A percentile compares a stretch with the other conserved stretches of the same genome.
phyloP scores from a whole-genome alignment of 2,329 filamentous ascomycete genomes.

The Uncinocarpus reesii region DNA sequence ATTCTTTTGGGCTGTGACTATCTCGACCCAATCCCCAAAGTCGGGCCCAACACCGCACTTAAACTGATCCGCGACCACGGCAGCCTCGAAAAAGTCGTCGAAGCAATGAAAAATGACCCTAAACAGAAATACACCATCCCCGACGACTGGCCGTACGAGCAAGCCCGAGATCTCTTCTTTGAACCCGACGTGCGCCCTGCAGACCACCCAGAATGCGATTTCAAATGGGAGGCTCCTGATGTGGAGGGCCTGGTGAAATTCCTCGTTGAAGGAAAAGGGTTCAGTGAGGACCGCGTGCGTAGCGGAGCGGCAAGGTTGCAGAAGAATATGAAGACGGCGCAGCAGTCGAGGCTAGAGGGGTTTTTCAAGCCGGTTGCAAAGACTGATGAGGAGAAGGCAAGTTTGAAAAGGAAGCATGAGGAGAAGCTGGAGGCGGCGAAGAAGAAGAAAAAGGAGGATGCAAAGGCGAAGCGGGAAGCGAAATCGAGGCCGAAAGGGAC shows the following conservation, averaged over 20 bases:
- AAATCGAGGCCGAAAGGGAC: constrained; percentile 75
- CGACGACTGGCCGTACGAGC: constrained; percentile 92
- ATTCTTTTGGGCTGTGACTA: constrained; percentile 98
- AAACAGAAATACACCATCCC: constrained; percentile 76
- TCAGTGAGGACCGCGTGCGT: constrained; percentile 87
- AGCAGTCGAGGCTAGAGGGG: constrained; percentile 84
- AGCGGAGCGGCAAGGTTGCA: constrained; percentile 64
- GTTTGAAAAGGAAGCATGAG: constrained; percentile 83
- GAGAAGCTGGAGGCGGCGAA: constrained; percentile 86
- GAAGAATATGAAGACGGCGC: constrained; percentile 83
- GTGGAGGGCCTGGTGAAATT: constrained; percentile 82
- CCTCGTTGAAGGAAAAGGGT: constrained; percentile 87
- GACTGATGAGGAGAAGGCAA: constrained; percentile 74
- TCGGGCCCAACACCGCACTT: constrained; percentile 82
- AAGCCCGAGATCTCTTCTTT: constrained; percentile 85
- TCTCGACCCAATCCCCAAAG: constrained; percentile 87
- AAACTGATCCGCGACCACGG: constrained; percentile 91
- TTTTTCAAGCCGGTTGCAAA: constrained; percentile 94
- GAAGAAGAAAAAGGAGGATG: constrained; percentile 88
- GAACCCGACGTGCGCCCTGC: constrained; percentile 77
- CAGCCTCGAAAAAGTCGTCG: constrained; percentile 75
- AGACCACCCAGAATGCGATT: constrained; percentile 79
- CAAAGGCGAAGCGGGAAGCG: constrained; percentile 85
- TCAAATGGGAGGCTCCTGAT: constrained; percentile 95
- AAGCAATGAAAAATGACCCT: constrained; percentile 62